phyloP scores from a whole-genome alignment of 352 stramenopile species.

The Pythium oligandrum region DNA sequence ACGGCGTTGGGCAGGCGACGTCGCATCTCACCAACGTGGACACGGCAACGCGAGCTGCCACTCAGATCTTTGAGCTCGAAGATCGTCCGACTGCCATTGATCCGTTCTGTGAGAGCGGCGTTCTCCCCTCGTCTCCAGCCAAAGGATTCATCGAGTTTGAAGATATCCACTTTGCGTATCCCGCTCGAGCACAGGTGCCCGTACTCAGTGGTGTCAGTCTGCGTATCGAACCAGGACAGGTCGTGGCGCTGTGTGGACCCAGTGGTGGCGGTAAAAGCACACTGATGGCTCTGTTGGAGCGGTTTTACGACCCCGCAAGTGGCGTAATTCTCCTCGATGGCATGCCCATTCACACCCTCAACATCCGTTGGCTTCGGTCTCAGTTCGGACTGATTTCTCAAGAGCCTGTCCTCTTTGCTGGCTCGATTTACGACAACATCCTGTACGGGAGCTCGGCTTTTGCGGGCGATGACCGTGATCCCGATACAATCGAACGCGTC shows the following conservation, averaged over 20 bases:
- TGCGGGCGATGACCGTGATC: constrained; percentile 13
- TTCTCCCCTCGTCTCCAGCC: constrained; percentile 4
- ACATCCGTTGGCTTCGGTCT: constrained; percentile 43
- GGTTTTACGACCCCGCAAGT: constrained; percentile 59
- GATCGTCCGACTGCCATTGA: constrained; percentile 11
- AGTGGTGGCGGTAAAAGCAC: constrained; percentile 24
- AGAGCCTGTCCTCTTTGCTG: constrained; percentile 51
- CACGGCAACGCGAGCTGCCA: constrained; percentile 59
- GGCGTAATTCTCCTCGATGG: constrained; percentile 72
- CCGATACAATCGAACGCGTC: constrained; percentile 52
- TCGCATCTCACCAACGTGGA: constrained; percentile 42
- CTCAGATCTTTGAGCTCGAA: constrained; percentile 32
- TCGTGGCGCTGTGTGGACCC: constrained; percentile 40
- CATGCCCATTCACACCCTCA: constrained; percentile 52
- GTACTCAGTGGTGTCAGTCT: constrained; percentile 85
- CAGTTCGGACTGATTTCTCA: constrained; percentile 58
- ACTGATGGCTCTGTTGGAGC: constrained; percentile 30
- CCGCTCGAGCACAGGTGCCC: constrained; percentile 40
- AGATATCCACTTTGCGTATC: constrained; percentile 77
- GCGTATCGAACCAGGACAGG: constrained; percentile 56
- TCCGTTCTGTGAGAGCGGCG: neutral
- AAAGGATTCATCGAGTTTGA: constrained; percentile 45
- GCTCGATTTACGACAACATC: constrained; percentile 67
- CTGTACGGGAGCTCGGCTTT: constrained; percentile 23
- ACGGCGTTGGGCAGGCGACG: constrained; percentile 25